These are phyloP conservation scores for Dactylellina drechsleri DNA, from an alignment of 2,329 filamentous ascomycete genomes.

Conservation along the genomic window DNA sequence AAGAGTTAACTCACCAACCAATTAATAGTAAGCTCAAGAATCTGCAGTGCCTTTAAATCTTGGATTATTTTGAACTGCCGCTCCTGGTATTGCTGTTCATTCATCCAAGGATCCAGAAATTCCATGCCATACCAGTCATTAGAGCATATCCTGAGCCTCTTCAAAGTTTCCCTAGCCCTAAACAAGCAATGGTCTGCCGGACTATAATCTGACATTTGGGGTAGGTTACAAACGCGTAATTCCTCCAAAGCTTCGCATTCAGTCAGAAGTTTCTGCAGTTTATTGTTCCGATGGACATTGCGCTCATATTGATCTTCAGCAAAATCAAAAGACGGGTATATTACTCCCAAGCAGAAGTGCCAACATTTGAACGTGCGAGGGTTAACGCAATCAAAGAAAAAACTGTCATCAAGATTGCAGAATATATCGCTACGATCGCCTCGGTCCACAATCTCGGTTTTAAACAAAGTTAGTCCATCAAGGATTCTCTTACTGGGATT, in stretches of 20 bases:
- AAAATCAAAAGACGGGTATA: not conserved
- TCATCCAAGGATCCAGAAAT: slow-evolving; percentile 19
- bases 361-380: slow-evolving; percentile 6
- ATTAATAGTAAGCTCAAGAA: slow-evolving; percentile 28
- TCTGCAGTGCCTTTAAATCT: slow-evolving; percentile 23
- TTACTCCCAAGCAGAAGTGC: slow-evolving; percentile 31
- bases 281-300: slow-evolving; percentile 14
- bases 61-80: slow-evolving; percentile 25
- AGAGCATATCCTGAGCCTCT: slow-evolving; percentile 32
- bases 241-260: slow-evolving; percentile 22
- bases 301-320: not conserved
- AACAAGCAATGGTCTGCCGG: slow-evolving; percentile 31
- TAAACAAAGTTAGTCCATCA: slow-evolving; percentile 14
- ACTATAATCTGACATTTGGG: slow-evolving; percentile 23
- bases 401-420: slow-evolving; percentile 28
- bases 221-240: slow-evolving; percentile 33
- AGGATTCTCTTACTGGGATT: slow-evolving; percentile 11
- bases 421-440: slow-evolving; percentile 2
- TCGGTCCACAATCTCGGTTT: slow-evolving; percentile 25
- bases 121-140: slow-evolving; percentile 33
- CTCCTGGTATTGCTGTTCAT: not conserved
- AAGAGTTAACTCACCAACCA: slow-evolving; percentile 31
- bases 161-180: slow-evolving; percentile 29
- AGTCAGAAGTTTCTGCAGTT: slow-evolving; percentile 13
- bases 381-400: slow-evolving; percentile 29